Base-by-base conservation (phyloP, 192 early-diverging fungal genomes). In the Backusella liffmaniae region DNA sequence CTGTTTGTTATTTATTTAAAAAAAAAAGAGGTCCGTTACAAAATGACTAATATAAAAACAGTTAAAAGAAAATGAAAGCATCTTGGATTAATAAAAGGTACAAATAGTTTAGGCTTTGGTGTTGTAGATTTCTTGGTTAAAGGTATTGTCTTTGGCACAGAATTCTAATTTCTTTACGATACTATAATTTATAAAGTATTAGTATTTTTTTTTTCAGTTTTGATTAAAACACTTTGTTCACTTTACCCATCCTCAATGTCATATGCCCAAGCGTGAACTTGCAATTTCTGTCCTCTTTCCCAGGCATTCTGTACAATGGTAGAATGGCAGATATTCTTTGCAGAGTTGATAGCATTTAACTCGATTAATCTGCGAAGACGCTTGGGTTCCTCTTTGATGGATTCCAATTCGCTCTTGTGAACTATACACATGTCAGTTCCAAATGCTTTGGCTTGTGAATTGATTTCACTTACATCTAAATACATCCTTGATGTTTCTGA, bases 401-500 rank as follows among this genome's bases (percentile, higher is more conserved):
- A 70, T 8, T 86, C 84, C 10, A 90, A 77, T 69, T 83, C 81
- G 6, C 70, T 73, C 39, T 81, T 77, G 30, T 80, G 73, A 10
- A 72, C 78, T 80, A 56, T 16, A 49, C 46, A 49, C 37, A 39
- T 49, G 46, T 26, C 41, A 37, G 32, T 32, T 32, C 2, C 32
- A 32, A 32, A 32, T 32, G 32, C 32, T 32, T 32, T 32, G 32
- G 0, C 32, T 3, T 32, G 32, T 32, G 32, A 32, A 32, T 3
- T 3, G 32, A 32, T 3, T 32, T 69, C 87, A 87, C 84, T 93
- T 86, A 73, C 86, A 78, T 41, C 86, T 74, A 69, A 93, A 94
- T 18, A 97, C 82, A 76, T 95, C 95, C 84, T 95, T 93, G 80
- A 98, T 94, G 74, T 89, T 90, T n/a, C 90, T 83, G 36, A 98